Conservation (phyloP, 2,329 filamentous ascomycete species). For the Colletotrichum navitas region DNA sequence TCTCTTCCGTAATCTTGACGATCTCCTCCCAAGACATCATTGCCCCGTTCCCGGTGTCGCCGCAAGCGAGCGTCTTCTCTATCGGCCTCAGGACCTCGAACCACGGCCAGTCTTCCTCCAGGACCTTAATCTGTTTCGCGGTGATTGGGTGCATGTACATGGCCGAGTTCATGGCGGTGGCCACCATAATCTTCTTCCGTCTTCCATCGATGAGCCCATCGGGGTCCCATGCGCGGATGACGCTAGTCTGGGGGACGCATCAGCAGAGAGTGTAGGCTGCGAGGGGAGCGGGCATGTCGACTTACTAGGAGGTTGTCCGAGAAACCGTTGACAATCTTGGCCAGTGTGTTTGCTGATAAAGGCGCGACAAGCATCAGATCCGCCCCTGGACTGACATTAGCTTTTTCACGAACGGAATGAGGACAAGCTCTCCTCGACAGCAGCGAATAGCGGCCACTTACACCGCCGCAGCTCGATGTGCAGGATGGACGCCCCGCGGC, state of each 20-base stretch:
- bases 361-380: slow-evolving; percentile 85
- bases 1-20: slow-evolving; percentile 72
- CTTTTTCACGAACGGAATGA: slow-evolving; percentile 24
- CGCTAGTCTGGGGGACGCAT: slow-evolving; percentile 55
- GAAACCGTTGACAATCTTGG: slow-evolving; percentile 84
- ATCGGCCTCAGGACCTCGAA: slow-evolving; percentile 80
- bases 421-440: background rate
- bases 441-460: slow-evolving; percentile 6
- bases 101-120: slow-evolving; percentile 83
- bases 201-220: slow-evolving; percentile 68
- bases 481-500: slow-evolving; percentile 81
- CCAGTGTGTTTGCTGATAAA: slow-evolving; percentile 85
- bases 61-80: slow-evolving; percentile 85
- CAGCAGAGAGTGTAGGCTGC: background rate
- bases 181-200: slow-evolving; percentile 79
- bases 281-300: slow-evolving; percentile 46
- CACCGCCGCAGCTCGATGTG: slow-evolving; percentile 88
- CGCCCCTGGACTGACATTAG: slow-evolving; percentile 67
- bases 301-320: slow-evolving; percentile 76
- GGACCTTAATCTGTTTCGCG: slow-evolving; percentile 73
- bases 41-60: slow-evolving; percentile 83
- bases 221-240: slow-evolving; percentile 90
- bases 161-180: slow-evolving; percentile 87
- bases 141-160: slow-evolving; percentile 94
- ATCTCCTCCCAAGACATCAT: slow-evolving; percentile 88